Base-by-base conservation (phyloP, 768 basidiomycete genomes). In the Calocybe cyanea region DNA sequence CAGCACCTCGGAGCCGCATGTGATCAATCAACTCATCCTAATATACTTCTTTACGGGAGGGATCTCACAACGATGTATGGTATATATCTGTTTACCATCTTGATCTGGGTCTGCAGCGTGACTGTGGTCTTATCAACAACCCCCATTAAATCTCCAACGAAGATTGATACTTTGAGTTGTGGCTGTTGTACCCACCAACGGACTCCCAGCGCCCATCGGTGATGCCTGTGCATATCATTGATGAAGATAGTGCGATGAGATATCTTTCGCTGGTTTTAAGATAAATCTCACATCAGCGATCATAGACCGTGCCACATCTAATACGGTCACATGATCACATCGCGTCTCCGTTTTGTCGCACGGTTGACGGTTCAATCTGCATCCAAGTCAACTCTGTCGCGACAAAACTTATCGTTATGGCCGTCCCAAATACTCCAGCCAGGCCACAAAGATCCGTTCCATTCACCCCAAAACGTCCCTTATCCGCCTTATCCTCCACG, bases 391-490 rank as follows among this genome's bases (percentile, higher is more conserved):
- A 14, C 19, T n/a, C n/a, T n/a, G n/a, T n/a, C n/a, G n/a, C n/a
- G n/a, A n/a, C n/a, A n/a, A n/a, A 32, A 32, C 10, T 33, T 4
- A 14, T 31, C 41, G 41, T 38, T 8, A 57, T 54, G 55, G 43
- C 28, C n/a, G 57, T 64, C 33, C 57, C 60, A 36, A 64, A 45
- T 46, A 62, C 60, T 10, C 60, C 67, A 21, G 62, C 62, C 10
- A 77, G 64, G 50, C 59, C 70, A 31, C 57, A 61, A 24, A 69
- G 74, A 10, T 60, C 67, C 3, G 56, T 65, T 11, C 75, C 73
- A 2, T 82, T 80, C 50, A 82, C 80, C 1, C 81, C 81, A 14
- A 80, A 73, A 52, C 70, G 78, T 15, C 71, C 76, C 1, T 59
- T 72, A 34, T 77, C 72, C 23, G 45, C 56, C 23, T 48, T 52